Base-by-base conservation (phyloP, 352 stramenopile species). In the Phytophthora sp. region DNA sequence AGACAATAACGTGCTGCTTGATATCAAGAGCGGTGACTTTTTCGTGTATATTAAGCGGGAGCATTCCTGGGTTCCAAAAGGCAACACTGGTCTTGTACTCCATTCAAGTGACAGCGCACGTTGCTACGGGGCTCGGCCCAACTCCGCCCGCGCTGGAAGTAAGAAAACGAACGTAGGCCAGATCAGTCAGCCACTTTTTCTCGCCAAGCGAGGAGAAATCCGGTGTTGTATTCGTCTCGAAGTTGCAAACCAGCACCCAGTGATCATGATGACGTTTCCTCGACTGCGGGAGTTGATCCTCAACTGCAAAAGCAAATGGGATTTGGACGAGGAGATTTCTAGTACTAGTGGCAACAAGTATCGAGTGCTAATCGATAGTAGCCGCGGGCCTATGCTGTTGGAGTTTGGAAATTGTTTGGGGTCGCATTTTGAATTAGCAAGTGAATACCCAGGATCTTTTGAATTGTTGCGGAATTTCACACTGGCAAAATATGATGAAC, bases 371-470 rank as follows among this genome's bases (percentile, higher is more conserved):
- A 63, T 92, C 16, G 87, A 95, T 63, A 94, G 84, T 49, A 80
- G 51, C 57, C 80, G 85, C 0, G 87, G 87, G 0, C 87, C 87
- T 0, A 84, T 94, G 79, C 45, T 95, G n/a, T 55, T 93, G 6
- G 87, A 93, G 57, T 95, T 93, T 71, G 82, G 87, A 65, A 93
- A 95, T 61, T 84, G 81, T 51, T 55, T 93, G 0, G 86, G 87
- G 8, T 63, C 73, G 0, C 87, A 95, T 73, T 95, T 95, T 45
- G 47, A 66, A 39, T 57, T 94, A 18, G 68, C 59, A 16, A 51
- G 53, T 7, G 82, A 89, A 47, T 91, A 95, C 45, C 74, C 80
- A 0, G 80, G 84, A 60, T 82, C 71, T 7, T 41, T 72, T 3
- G 60, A 68, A 33, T 46, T 91, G 21, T 23, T 94, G 47, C 66